phyloP scores from a whole-genome alignment of 208 protist species.

The Spongospora subterranea region DNA sequence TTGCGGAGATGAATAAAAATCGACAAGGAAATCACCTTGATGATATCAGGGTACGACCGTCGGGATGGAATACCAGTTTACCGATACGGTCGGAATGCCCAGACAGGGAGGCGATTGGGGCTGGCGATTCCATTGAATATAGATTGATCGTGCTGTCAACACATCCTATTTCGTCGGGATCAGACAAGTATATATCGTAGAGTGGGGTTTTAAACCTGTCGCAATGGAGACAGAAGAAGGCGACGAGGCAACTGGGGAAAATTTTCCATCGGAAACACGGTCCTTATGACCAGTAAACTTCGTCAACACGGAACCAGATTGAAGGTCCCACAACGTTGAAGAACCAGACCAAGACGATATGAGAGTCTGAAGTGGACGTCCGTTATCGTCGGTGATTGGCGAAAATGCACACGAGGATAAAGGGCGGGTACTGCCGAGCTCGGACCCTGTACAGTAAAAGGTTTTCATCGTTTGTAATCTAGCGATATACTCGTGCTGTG shows the following conservation, averaged over 20 bases:
- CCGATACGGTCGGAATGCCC: conserved; percentile 41
- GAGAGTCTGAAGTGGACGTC: not conserved
- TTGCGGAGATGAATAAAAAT: not conserved
- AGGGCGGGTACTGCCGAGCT: conserved; percentile 17
- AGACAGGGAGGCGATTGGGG: not conserved
- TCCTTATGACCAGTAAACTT: conserved; percentile 33
- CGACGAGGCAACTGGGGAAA: not conserved
- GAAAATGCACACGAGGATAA: conserved; percentile 20
- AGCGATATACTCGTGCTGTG: conserved; percentile 41
- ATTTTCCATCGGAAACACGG: conserved; percentile 2
- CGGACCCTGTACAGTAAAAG: conserved; percentile 24
- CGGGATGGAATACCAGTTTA: conserved; percentile 14
- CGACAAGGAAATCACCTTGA: not conserved
- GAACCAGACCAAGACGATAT: conserved; percentile 39
- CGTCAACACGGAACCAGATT: not conserved
- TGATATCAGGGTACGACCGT: conserved; percentile 4
- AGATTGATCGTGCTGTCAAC: not conserved
- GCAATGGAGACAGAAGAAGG: conserved; percentile 23
- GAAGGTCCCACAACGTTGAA: conserved; percentile 26
- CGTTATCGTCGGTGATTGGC: not conserved
- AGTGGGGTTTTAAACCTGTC: not conserved
- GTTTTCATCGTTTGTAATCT: conserved; percentile 42
- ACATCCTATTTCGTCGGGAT: not conserved
- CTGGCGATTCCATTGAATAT: not conserved
- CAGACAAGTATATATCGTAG: not conserved